Evolutionary conservation across 352 stramenopile species (phyloP), one percentile per base, ranked within the genome.

Genomic region (Phytophthora sojae): DNA sequence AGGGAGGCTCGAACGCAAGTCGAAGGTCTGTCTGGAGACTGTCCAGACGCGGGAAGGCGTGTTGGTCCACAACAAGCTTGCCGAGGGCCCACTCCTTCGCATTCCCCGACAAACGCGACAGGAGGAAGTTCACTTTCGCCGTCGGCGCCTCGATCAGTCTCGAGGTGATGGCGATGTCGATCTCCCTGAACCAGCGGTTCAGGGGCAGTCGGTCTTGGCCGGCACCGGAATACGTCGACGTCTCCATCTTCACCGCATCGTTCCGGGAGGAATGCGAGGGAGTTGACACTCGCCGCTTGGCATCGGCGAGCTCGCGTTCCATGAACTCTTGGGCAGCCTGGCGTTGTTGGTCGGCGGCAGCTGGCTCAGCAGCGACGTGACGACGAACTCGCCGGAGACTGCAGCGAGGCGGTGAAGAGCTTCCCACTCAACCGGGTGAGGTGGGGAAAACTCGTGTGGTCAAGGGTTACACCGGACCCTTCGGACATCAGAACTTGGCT

Each of bases 51-150:
- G n/a, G n/a, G n/a, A n/a, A n/a, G n/a, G n/a, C n/a, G n/a, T n/a
- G n/a, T 23, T 21, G 1, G 37, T 61, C 35, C 23, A 21, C 50
- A 17, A 68, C 39, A 8, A 47, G 37, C 39, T 51, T 32, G n/a
- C 61, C 51, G 21, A 68, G 32, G n/a, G 62, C 53, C 26, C 50
- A 68, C 17, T 68, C 44, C 15, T 65, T 57, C 19, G 58, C 35
- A 19, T 51, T 61, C 6, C 9, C 49, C 19, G 9, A 32, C 21
- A 55, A 55, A 4, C 49, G 8, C 7, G 19, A 55, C 15, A 55
- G 21, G 9, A 55, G 19, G 49, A 55, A 55, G 19, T 55, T 55
- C 19, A 55, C 8, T 55, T 55, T 35, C 37, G 49, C 49, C 19
- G 49, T 19, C 49, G 19, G 19, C 19, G 49, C 19, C 21, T 32